Base-by-base conservation (phyloP, 2,329 filamentous ascomycete species). In the Aphanocladium album region DNA sequence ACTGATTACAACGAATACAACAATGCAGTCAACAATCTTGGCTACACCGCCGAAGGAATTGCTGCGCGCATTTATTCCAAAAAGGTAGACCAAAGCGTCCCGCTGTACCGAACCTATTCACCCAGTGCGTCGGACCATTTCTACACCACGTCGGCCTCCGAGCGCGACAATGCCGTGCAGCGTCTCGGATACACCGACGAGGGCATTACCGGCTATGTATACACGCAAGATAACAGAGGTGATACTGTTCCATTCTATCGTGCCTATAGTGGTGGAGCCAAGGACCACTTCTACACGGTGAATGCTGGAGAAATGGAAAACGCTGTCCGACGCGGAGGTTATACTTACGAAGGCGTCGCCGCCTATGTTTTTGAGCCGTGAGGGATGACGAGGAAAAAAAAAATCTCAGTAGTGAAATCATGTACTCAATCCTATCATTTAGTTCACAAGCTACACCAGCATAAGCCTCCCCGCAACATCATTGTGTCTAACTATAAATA, bases 1-100 rank as follows among this genome's bases (percentile, higher is more conserved):
- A 57, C 54, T 12, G n/a, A 61, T 39, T 61, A 47, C 30, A 23
- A n/a, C 14, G 60, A 61, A 21, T 61, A 61, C 39, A 57, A 57
- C 47, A 61, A 61, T 11, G 60, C 60, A 17, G 54, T 61, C 16
- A 57, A 7, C 4, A 57, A 47, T 5, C 54, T 57, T 11, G 60
- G 60, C 16, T 61, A 57, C 52, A 12, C 46, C 2, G 54, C 53
- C n/a, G 60, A 61, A 25, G 60, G 60, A 5, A 37, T 53, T 6
- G 46, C 60, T 2, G 51, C 50, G 1, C 47, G 39, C 21, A 53
- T 61, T 46, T 57, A 46, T 21, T 45, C 53, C 8, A 5, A 17
- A 3, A 45, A 35, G 50, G 52, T 39, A 1, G 46, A 12, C 0
- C 3, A 49, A 6, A 61, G 2, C 14, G 37, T 61, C 0, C 60